Base-by-base conservation (phyloP, 139 green algal species). In the Dunaliella sp. region DNA sequence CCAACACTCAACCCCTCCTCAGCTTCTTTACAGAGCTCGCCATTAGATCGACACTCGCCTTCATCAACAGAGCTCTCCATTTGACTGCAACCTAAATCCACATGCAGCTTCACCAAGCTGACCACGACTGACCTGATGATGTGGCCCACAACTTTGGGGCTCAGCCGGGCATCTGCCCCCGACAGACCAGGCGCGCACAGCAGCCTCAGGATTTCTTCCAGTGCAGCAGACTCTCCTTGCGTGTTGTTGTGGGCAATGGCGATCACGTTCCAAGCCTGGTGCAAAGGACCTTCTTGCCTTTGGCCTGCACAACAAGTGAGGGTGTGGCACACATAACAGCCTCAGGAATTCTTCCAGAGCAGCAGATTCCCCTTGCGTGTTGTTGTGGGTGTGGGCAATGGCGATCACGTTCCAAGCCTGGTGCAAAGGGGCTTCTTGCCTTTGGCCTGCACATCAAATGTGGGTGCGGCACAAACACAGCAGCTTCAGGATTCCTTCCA, bases 331-430 rank as follows among this genome's bases (percentile, higher is more conserved):
- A 65, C 30, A 33, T 35, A 87, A 35, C 32, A 76, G 35, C 33
- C 83, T 21, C 12, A 87, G 36, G 35, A 87, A 75, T 35, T 87
- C 73, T 22, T 82, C 83, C 2, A 87, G 37, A 25, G 83, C 79
- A 48, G 32, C 37, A 25, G 78, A 30, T 34, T 87, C 83, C 33
- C 83, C 83, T 12, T 82, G 72, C 34, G 83, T 87, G 36, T 35
- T 48, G 36, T 24, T 65, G n/a, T n/a, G n/a, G n/a, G n/a, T n/a
- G 48, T 65, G 48, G 7, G 48, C 48, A 16, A 65, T 16, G 48
- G 48, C 48, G 16, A 65, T 65, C 7, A 65, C 48, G 48, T 65
- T 65, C 48, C 48, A 65, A n/a, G n/a, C n/a, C n/a, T n/a, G n/a
- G n/a, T n/a, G n/a, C n/a, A n/a, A n/a, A n/a, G n/a, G n/a, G n/a